Percentiles rank a stretch among this genome's conserved stretches.
Evolutionary conservation across 2,329 filamentous ascomycete species (phyloP).

Genomic region (Aspergillus thermomutatus): DNA sequence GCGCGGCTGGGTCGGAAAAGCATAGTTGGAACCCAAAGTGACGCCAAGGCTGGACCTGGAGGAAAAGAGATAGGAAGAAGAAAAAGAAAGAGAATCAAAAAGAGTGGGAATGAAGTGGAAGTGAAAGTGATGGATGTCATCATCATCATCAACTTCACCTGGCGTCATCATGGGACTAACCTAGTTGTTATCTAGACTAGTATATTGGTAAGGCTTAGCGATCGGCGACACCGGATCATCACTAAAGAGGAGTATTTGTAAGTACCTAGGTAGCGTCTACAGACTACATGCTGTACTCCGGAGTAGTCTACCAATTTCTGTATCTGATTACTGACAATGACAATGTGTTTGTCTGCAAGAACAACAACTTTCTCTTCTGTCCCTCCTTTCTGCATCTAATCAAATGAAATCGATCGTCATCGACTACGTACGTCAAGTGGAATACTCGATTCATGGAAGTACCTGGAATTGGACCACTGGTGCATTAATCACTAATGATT

Average conservation of each 20-base stretch:
- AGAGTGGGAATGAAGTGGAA: not conserved
- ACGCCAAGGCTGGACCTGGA: conserved; percentile 11
- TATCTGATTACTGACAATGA: not conserved
- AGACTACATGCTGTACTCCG: no score
- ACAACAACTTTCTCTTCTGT: not conserved
- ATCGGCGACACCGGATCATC: not conserved
- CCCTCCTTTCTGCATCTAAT: not conserved
- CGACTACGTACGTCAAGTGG: not conserved
- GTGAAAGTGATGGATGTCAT: not conserved
- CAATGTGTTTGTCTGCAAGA: not conserved
- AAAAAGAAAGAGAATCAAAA: not conserved
- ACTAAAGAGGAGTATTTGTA: not conserved
- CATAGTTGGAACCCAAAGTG: conserved; percentile 9
- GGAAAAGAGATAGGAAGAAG: not conserved
- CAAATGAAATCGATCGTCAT: not conserved
- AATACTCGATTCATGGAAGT: not conserved
- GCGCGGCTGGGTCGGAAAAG: conserved; percentile 15
- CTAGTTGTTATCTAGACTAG: not conserved
- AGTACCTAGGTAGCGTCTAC: not conserved
- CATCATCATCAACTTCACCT: not conserved
- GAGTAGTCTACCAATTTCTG: not conserved
- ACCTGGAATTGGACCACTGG: not conserved
- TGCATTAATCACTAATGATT: not conserved
- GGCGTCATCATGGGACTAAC: not conserved
- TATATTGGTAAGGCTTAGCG: not conserved